Conservation (phyloP, 2,329 filamentous ascomycete genomes). For the Phialophora chinensis region DNA sequence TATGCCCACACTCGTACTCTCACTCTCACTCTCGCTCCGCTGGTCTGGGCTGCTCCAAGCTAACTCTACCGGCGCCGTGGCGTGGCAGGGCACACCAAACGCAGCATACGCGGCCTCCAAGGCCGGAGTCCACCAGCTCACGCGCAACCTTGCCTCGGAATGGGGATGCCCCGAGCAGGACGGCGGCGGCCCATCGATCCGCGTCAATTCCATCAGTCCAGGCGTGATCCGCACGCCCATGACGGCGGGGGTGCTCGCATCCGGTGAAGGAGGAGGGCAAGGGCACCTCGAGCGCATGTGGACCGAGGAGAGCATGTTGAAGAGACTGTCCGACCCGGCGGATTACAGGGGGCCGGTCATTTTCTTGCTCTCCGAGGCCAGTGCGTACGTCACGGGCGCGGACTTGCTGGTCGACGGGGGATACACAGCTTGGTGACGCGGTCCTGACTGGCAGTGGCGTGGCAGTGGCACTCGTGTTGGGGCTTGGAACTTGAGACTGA, state of each 20-base stretch:
- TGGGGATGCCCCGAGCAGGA: constrained; percentile 50
- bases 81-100: constrained; percentile 47
- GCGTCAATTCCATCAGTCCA: constrained; percentile 60
- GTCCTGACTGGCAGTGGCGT: no score
- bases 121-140: constrained; percentile 69
- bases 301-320: constrained; percentile 86
- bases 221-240: constrained; percentile 42
- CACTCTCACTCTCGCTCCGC: no score
- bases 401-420: constrained; percentile 79
- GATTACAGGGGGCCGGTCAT: constrained; percentile 70
- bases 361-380: constrained; percentile 81
- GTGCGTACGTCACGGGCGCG: constrained; percentile 76
- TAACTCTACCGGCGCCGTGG: constrained; percentile 66
- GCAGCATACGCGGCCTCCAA: constrained; percentile 73
- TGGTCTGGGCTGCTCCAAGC: no score
- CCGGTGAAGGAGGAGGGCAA: constrained; percentile 15
- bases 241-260: constrained; percentile 21
- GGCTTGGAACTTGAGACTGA: no score
- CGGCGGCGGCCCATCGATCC: constrained; percentile 57
- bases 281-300: constrained; percentile 58
- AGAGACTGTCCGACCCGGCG: constrained; percentile 67
- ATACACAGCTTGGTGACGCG: constrained; percentile 51
- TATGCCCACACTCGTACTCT: background rate
- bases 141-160: constrained; percentile 68
- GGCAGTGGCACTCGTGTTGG: no score